These are phyloP conservation scores for Pythium brachiatum DNA, from an alignment of 352 stramenopile genomes.

Conservation along the genomic window DNA sequence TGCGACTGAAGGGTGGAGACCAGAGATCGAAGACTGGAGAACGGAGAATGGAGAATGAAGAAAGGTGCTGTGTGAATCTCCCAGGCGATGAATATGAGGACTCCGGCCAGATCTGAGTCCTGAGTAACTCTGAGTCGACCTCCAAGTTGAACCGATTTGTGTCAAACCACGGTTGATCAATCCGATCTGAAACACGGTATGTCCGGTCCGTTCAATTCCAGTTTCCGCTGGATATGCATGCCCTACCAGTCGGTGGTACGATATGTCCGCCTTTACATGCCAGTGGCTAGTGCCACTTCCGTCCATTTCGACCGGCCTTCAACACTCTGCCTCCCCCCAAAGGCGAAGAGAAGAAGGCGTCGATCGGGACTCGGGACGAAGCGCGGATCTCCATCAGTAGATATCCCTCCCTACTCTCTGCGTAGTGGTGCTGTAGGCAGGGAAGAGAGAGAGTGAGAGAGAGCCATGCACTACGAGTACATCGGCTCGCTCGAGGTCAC, in stretches of 20 bases:
- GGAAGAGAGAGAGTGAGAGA: no score
- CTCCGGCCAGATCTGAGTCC: no score
- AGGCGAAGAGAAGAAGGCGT: background rate
- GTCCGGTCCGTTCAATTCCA: no score
- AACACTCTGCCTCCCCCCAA: slow-evolving; percentile 6
- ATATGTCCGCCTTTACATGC: background rate
- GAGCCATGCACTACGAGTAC: slow-evolving; percentile 64
- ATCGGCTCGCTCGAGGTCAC: slow-evolving; percentile 78
- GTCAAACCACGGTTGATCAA: background rate
- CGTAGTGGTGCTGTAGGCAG: background rate
- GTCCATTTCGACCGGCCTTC: slow-evolving; percentile 12
- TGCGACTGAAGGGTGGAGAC: no score
- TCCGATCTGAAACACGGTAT: no score
- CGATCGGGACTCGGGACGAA: background rate
- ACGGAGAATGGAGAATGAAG: no score
- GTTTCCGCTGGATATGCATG: background rate
- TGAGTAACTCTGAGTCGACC: no score
- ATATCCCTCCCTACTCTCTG: background rate
- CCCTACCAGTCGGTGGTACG: slow-evolving; percentile 12
- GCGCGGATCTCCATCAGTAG: background rate
- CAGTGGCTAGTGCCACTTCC: slow-evolving; percentile 6
- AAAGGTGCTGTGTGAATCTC: no score
- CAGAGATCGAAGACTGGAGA: no score
- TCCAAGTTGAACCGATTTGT: background rate
- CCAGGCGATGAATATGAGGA: no score